These are phyloP conservation scores for Ganoderma boninense DNA, from an alignment of 1,284 basidiomycete species.

Conservation along the genomic window DNA sequence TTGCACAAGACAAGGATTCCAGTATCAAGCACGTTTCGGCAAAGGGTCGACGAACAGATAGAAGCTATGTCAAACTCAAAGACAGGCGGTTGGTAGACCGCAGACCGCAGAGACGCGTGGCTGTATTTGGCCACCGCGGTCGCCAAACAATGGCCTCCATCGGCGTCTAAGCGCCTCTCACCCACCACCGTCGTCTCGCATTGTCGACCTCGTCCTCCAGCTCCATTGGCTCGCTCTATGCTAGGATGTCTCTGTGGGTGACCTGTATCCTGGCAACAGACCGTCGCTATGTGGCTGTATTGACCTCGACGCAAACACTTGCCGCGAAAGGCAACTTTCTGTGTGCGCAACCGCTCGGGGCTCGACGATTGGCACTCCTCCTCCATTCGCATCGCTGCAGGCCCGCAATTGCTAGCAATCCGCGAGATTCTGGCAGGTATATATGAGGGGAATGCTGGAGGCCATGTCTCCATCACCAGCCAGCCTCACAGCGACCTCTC, in stretches of 20 bases:
- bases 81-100: too few species aligned
- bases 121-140: background rate
- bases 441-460: background rate
- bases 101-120: too few species aligned
- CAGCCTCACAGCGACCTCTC: conserved; percentile 11
- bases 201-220: conserved; percentile 4
- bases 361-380: conserved; percentile 1
- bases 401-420: conserved; percentile 5
- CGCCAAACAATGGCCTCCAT: background rate
- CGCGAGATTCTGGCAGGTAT: background rate
- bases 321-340: background rate
- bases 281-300: background rate
- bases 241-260: background rate
- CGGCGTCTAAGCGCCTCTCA: background rate
- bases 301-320: background rate
- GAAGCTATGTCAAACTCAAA: too few species aligned
- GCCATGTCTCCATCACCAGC: conserved; percentile 14
- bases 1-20: too few species aligned
- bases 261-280: background rate
- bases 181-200: background rate
- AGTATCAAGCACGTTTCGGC: too few species aligned
- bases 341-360: background rate
- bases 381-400: background rate
- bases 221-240: conserved; percentile 5
- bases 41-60: too few species aligned